phyloP scores from a whole-genome alignment of 148 eudicot genomes.

The Chenopodium quinoa region DNA sequence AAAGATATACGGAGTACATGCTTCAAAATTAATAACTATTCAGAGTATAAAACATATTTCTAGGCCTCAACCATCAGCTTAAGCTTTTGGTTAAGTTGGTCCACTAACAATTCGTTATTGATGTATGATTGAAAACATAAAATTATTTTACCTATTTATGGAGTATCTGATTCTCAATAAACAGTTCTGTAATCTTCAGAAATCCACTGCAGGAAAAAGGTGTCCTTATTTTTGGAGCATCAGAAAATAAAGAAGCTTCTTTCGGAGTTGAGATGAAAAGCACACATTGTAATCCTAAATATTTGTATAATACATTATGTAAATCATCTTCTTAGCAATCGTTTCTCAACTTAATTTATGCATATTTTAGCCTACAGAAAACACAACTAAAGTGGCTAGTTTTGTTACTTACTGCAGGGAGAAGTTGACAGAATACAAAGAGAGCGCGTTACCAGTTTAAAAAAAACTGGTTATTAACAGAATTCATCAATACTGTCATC shows the following conservation, averaged over 20 bases:
- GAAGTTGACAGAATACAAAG: not conserved
- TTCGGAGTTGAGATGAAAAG: slow-evolving; percentile 35
- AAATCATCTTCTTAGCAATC: not conserved
- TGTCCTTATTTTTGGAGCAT: not conserved
- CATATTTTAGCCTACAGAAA: not conserved
- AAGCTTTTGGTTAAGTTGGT: too few relatives aligned
- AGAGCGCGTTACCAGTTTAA: not conserved
- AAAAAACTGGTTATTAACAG: not conserved
- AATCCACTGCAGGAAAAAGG: slow-evolving; percentile 6
- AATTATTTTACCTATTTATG: slow-evolving; percentile 27
- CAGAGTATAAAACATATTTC: too few relatives aligned
- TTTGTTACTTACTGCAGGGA: not conserved
- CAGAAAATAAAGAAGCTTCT: slow-evolving; percentile 42
- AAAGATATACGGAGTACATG: not conserved
- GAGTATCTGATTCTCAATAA: slow-evolving; percentile 63
- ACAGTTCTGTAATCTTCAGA: slow-evolving; percentile 7
- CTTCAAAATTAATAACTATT: not conserved
- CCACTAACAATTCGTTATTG: not conserved
- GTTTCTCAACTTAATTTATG: not conserved
- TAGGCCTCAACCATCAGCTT: too few relatives aligned
- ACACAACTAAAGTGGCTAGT: not conserved
- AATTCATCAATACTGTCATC: not conserved
- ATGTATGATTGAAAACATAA: not conserved
- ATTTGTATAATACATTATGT: not conserved
- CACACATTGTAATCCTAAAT: not conserved